These are phyloP conservation scores for Lasiosphaeria hispida DNA, from an alignment of 495 filamentous ascomycete species.

Conservation along the genomic window DNA sequence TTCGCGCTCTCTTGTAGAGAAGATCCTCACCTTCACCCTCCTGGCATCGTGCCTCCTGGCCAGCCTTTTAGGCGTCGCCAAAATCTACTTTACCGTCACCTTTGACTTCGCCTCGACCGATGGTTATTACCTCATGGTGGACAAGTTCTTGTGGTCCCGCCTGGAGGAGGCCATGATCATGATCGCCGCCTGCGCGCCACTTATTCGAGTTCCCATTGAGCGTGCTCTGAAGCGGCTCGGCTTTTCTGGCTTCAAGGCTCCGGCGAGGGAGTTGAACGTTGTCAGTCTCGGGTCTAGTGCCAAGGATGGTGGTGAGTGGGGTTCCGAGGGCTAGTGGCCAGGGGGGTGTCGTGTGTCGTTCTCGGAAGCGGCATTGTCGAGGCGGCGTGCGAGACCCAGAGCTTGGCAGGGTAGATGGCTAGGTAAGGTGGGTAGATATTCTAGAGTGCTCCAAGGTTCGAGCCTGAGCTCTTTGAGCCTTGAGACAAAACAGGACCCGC, in stretches of 20 bases:
- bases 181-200: conserved; percentile 3
- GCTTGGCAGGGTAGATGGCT: no score
- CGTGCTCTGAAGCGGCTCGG: not conserved
- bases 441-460: no score
- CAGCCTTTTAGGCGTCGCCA: conserved; percentile 2
- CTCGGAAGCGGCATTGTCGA: no score
- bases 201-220: not conserved
- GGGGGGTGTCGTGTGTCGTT: no score
- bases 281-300: no score
- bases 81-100: conserved; percentile 1
- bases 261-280: not conserved
- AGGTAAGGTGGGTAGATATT: no score
- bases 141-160: conserved; percentile 8
- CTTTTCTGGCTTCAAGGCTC: not conserved
- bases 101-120: conserved; percentile 4
- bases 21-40: conserved; percentile 4
- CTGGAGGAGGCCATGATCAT: conserved; percentile 1
- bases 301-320: no score
- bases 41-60: conserved; percentile 3
- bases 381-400: no score
- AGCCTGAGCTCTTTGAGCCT: no score
- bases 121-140: not conserved
- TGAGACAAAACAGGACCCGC: no score
- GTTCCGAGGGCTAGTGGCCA: no score
- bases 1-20: conserved; percentile 4